Conservation (phyloP, 148 eudicot species). For the Diospyros kaki region DNA sequence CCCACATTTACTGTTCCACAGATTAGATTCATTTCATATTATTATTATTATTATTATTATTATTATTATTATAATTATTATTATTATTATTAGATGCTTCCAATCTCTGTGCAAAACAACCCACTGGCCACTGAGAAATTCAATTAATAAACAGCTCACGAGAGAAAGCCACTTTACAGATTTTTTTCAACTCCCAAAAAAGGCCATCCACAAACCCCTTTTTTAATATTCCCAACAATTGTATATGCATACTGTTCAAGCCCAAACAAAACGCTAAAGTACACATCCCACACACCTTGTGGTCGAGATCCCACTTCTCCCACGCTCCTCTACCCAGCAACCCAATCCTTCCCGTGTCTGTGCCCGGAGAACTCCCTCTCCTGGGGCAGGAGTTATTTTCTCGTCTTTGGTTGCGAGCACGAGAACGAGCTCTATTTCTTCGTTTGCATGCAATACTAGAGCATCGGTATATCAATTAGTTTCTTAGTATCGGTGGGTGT, state of each 20-base stretch:
- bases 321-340: conserved; percentile 12
- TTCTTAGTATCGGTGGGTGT: no score
- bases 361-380: no score
- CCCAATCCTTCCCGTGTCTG: not conserved
- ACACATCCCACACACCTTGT: conserved; percentile 24
- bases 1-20: conserved; percentile 9
- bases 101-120: not conserved
- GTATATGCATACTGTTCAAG: not conserved
- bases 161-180: not conserved
- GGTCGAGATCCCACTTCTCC: conserved; percentile 13
- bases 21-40: conserved; percentile 4
- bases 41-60: no score
- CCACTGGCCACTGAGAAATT: not conserved
- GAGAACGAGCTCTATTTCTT: not conserved
- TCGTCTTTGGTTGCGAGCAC: not conserved
- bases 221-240: conserved; percentile 4
- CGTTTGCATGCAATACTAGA: not conserved
- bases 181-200: conserved; percentile 26
- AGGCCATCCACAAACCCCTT: conserved; percentile 41
- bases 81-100: not conserved
- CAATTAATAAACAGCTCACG: conserved; percentile 16
- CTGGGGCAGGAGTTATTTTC: no score
- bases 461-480: no score
- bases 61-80: not conserved
- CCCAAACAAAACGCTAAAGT: conserved; percentile 26